Base-by-base conservation (phyloP, 108 stramenopile species). In the Cyclostephanos invisitatus region DNA sequence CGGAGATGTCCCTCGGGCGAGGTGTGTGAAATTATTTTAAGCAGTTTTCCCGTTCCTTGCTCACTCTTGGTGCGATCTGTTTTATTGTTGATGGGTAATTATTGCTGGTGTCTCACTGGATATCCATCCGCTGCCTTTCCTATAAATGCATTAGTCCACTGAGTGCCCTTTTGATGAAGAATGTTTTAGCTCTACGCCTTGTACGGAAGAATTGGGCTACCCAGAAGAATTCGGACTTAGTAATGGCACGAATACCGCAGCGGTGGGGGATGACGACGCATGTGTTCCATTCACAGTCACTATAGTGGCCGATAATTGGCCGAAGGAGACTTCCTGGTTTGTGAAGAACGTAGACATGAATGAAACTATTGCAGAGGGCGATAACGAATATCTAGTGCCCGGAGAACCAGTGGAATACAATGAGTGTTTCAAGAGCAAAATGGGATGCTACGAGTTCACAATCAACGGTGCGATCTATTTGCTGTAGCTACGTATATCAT, bases 281-380 rank as follows among this genome's bases (percentile, higher is more conserved):
- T 80, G 79, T 61, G 68, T 80, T 3, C 73, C 79, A n/a, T 74
- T 80, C 48, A 53, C 69, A 73, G 73, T 80, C 12, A 73, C 72
- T 8, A 70, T 80, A 12, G 54, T 50, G 27, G 66, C 79, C 1
- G 79, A 80, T 70, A 35, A 73, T 47, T 80, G 79, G 79, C 79
- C 79, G 7, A 73, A 80, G 18, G 79, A 80, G 44, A 70, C 22
- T 44, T 74, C 79, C 2, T 80, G 79, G 79, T 12, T 38, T 7
- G 63, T 80, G 18, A 62, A 68, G 20, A 27, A 80, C 54, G 68
- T 55, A 32, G 63, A 74, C 51, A 18, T 57, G 5, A 64, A 67
- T 29, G 79, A 80, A 32, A 48, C 70, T 48, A 29, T 80, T 25
- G 68, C 64, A 10, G 64, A 74, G 25, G 79, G 72, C 14, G 42